Conservation (phyloP, 805 yeast genomes). For the Candida qinlingensis region DNA sequence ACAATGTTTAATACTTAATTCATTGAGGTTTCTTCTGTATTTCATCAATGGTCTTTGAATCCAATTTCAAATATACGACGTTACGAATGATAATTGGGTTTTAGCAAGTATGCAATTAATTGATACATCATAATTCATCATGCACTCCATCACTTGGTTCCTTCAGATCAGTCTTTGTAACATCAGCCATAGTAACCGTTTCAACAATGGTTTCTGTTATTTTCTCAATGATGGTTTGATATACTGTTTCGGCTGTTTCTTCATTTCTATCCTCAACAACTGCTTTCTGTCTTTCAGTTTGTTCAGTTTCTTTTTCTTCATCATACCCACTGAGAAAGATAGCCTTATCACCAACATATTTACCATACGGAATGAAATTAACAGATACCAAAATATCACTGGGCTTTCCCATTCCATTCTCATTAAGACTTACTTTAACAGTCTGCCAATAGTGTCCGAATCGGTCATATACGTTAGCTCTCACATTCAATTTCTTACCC, state of each 20-base stretch:
- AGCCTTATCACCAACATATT: neutral
- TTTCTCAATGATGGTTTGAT: neutral
- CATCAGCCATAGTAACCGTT: neutral
- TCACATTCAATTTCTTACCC: constrained; percentile 1
- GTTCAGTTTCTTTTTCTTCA: neutral
- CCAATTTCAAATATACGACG: no score
- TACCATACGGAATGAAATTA: neutral
- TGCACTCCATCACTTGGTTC: neutral
- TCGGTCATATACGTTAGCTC: constrained; percentile 4
- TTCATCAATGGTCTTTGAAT: no score
- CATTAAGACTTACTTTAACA: neutral
- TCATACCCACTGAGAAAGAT: neutral
- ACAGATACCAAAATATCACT: neutral
- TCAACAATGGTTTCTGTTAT: neutral
- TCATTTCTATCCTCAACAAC: no score
- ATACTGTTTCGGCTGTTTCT: no score
- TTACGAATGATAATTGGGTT: no score
- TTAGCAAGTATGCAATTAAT: no score
- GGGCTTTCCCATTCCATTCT: neutral
- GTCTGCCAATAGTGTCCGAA: constrained; percentile 4
- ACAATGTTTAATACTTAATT: no score
- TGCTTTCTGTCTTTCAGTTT: no score
- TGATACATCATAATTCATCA: neutral
- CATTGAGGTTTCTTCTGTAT: no score
- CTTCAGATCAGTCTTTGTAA: neutral